Base-by-base conservation (phyloP, 2,329 filamentous ascomycete genomes). In the Stagonosporopsis tanaceti region DNA sequence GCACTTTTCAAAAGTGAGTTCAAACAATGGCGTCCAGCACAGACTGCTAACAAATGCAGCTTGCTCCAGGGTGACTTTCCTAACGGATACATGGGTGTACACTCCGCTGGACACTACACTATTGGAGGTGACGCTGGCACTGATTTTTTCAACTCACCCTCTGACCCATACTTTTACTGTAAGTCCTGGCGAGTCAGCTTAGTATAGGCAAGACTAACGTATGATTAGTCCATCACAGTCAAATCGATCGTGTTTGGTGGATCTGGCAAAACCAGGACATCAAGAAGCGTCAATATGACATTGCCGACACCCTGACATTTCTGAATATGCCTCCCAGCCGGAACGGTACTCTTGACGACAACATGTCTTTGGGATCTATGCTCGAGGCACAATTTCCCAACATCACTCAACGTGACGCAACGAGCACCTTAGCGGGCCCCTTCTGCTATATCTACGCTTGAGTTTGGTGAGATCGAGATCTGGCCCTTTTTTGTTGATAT, bases 231-330 rank as follows among this genome's bases (percentile, higher is more conserved):
- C 80, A 83, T 60, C 81, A 83, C 56, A 75, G 74, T 2, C 77
- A 78, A 70, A 79, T 84, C 25, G 82, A 84, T 61, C 74, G 80
- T 2, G 65, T 76, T 2, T 84, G 76, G 71, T 82, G 79, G 79
- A 81, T 79, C 14, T 84, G 82, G 82, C 81, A 84, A 67, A 81
- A 79, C 55, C 67, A 77, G 44, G 75, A 82, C 46, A 62, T 74
- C 35, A 62, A 67, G 45, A 69, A 70, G 12, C 72, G 81, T 14
- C 70, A 71, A 50, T 68, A 76, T 47, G 71, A 68, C 27, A 76
- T 84, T 52, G 71, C 66, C 3, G 81, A 79, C 1, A 82, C 80
- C 4, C 74, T 74, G 8, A 83, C 81, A 2, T 73, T 82, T 17
- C 70, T 79, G 46, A 79, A 81, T 50, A 40, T 53, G 1, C 80